Base-by-base conservation (phyloP, 2,329 filamentous ascomycete genomes). In the Tolypocladium sp. region DNA sequence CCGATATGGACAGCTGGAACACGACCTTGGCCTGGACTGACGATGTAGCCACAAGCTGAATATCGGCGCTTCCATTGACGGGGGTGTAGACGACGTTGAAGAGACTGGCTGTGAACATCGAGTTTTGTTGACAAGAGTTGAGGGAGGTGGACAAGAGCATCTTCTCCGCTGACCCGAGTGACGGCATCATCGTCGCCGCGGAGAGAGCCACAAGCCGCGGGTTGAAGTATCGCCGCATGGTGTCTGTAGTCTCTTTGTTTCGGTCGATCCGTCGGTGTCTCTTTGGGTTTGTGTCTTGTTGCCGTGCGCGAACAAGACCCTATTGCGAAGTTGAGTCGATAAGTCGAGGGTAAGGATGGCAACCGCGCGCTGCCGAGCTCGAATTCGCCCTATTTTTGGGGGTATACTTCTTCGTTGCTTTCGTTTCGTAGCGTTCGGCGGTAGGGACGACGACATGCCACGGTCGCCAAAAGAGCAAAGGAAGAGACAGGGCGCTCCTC, bases 51-150 rank as follows among this genome's bases (percentile, higher is more conserved):
- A 89, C 83, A 65, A 96, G 86, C 69, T 91, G 82, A 73, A 95
- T 84, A 57, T 79, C 77, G 57, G 93, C 79, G 37, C 85, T 87
- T 66, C 82, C 81, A 75, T 96, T 95, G 70, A 81, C 77, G 35
- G 90, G 89, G 1, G 87, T 91, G 74, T 90, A 91, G 63, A 85
- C 77, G 72, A 96, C 89, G 66, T 95, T 88, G 83, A 97, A 96
- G 60, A 94, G 82, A 66, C 88, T 92, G 67, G 92, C 92, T 4
- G 89, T 89, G 74, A 97, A 95, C 69, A 86, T 87, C 30, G 90
- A 93, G 74, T 93, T 87, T 60, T 85, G 79, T 79, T 92, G 89
- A 76, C 92, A 97, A 53, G 89, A 82, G 73, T 90, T 92, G 66
- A 97, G 82, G 27, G 92, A 95, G 70, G 83, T 90, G 58, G 92